Base-by-base conservation (phyloP, 805 yeast species). In the Pichia gijzeniarum region DNA sequence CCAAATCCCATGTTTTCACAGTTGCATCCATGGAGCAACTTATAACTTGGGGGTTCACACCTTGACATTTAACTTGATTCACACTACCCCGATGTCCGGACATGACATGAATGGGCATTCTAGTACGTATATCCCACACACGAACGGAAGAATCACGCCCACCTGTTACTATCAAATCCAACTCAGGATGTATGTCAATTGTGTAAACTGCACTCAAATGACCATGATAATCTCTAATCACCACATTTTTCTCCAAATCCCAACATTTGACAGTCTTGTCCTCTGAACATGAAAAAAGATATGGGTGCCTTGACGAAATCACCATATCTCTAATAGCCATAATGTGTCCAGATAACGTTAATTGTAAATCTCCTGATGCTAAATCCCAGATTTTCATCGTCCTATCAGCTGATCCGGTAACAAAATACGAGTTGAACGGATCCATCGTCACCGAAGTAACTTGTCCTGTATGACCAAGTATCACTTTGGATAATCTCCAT, bases 401-500 rank as follows among this genome's bases (percentile, higher is more conserved):
- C 3, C 87, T 71, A 59, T 93, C 99, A 4, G 84, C 77, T 3
- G 95, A 81, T 0, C 98, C 99, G 0, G 96, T 82, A 7, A 83
- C 95, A 65, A 87, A 91, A 87, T 93, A 93, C 53, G 81, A 76
- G 60, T 89, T 89, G 28, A 83, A 83, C 1, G 95, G 95, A 49
- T 93, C 98, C 17, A 85, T 76, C 7, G 82, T 73, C 3, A 89
- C 68, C n/a, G 86, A 74, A 38, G 95, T 72, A 1, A 93, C 88
- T 90, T 97, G 90, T 0, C 99, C 99, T 34, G 77, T 73, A 61
- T 93, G 99, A 3, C 98, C 98, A 1, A 85, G 79, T 1, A 91
- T 71, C 3, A 91, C 88, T 46, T 83, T 71, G 58, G 70, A 72
- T 5, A 86, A 70, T 53, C 77, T 76, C 95, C 95, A 88, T 2